Evolutionary conservation across 345 rosid species (phyloP), one percentile per base, ranked within the genome.

Genomic region (Xanthoceras sorbifolium): DNA sequence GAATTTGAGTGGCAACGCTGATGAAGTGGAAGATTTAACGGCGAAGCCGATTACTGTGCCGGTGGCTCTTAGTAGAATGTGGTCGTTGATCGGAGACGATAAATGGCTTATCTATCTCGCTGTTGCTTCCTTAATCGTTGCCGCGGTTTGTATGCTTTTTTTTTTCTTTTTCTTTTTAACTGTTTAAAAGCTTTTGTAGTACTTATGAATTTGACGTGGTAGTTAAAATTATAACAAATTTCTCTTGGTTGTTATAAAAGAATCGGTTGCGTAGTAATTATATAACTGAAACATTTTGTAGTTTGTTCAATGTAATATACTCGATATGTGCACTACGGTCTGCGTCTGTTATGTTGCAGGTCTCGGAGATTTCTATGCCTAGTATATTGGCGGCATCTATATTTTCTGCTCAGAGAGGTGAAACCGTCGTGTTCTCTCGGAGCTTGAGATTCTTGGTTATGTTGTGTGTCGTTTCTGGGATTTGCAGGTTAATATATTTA

Each of bases 301-400:
- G 18, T 40, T 38, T 17, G 40, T 71, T 70, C 26, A 62, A 57
- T 48, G 34, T 55, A 7, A 32, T 8, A 38, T 31, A 2, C 18
- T 71, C 54, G 42, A 8, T 0, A 38, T 15, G 1, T 32, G 50
- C 17, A 32, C 17, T 63, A 42, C 22, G 54, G 18, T 69, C 1
- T 44, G 26, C 46, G 18, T 69, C 1, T 44, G 26, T 55, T 55
- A 15, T 59, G 7, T 18, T 75, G 72, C 85, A 82, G 89, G 80
- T 85, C 69, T 78, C 91, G 26, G 88, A 86, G 78, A 83, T 88
- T 67, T 73, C 85, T 12, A 83, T 88, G 89, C 92, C 90, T 14
- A 71, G 84, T 31, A 65, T 86, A 67, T 71, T 88, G 77, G 81
- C 90, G 11, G 86, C 85, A 40, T 82, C 92, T 54, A 11, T 88